Base-by-base conservation (phyloP, 1,284 basidiomycete genomes). In the Cryptococcus wingfieldii region DNA sequence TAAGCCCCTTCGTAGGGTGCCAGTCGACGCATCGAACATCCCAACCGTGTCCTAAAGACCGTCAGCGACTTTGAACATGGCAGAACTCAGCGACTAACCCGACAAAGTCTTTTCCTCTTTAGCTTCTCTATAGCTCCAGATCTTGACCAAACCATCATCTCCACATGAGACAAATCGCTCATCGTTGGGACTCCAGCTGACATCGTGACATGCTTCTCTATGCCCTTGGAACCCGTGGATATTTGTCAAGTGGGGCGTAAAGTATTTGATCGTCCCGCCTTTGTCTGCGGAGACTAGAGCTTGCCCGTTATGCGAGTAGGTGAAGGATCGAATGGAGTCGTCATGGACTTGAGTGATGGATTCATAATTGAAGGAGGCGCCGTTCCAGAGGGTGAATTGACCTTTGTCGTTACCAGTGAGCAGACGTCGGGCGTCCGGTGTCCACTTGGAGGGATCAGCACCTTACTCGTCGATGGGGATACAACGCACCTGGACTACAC, bases 321-420 rank as follows among this genome's bases (percentile, higher is more conserved):
- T 80, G 72, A 98, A 84, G 0, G 90, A 84, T 38, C 94, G 89
- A 57, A 98, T 90, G 19, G 92, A 89, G 9, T 87, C 87, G 73
- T 98, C 95, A 78, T 98, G 96, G 4, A 73, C 75, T 78, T 97
- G 94, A 43, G 98, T 83, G 68, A 98, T 98, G 0, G 95, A 97
- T 76, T 98, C 95, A 74, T 98, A 98, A 79, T 98, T 98, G 85
- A 98, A 98, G 0, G 95, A 98, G 34, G 96, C 81, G 18, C 94
- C 95, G 69, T 98, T 98, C 95, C 96, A 98, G 5, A 98, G 83
- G 0, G 95, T 98, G 77, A 98, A 98, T 77, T 98, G 95, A 53
- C 96, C 96, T 64, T 89, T 92, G 28, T 93, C 93, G 16, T 93
- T 94, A 25, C 95, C 95, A 0, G 96, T 98, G 45, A 98, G 79